Evolutionary conservation across 768 basidiomycete species (phyloP).

Genomic region (Lyophyllum shimeji): DNA sequence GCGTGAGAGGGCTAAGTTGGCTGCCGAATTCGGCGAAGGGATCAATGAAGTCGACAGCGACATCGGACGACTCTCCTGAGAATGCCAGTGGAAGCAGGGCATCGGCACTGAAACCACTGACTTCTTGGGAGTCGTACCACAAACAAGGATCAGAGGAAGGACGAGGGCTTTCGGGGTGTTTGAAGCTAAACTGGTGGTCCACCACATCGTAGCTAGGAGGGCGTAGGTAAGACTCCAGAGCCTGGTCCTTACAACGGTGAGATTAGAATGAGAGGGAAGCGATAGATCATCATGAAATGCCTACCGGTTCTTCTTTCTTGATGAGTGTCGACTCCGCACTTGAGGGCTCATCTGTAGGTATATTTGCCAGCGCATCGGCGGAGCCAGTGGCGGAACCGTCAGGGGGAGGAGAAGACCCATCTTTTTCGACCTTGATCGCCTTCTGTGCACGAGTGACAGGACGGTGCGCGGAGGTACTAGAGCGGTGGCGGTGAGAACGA

Average conservation of each 20-base stretch:
- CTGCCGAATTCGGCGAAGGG: neutral
- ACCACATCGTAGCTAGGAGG: constrained; percentile 10
- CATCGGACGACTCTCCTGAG: neutral
- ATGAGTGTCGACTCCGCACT: constrained; percentile 26
- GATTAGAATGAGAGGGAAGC: neutral
- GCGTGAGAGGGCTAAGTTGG: neutral
- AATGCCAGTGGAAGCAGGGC: neutral
- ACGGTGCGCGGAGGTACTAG: neutral
- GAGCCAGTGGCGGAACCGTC: neutral
- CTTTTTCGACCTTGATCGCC: neutral
- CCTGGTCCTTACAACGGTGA: neutral
- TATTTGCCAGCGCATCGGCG: constrained; percentile 20
- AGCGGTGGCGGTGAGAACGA: neutral
- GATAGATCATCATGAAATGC: neutral
- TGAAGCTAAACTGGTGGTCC: constrained; percentile 18
- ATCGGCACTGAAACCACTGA: neutral
- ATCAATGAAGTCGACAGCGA: constrained; percentile 1
- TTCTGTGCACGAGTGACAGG: neutral
- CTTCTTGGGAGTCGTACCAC: constrained; percentile 3
- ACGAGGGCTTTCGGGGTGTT: neutral
- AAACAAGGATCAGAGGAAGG: constrained; percentile 1
- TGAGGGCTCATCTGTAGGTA: constrained; percentile 35
- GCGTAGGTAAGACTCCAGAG: constrained; percentile 4
- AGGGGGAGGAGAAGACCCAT: neutral
- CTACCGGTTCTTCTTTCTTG: constrained; percentile 4